Evolutionary conservation across 1,284 basidiomycete genomes (phyloP), one percentile per base, ranked within the genome.

Genomic region (Cystobasidiaceae sp.): DNA sequence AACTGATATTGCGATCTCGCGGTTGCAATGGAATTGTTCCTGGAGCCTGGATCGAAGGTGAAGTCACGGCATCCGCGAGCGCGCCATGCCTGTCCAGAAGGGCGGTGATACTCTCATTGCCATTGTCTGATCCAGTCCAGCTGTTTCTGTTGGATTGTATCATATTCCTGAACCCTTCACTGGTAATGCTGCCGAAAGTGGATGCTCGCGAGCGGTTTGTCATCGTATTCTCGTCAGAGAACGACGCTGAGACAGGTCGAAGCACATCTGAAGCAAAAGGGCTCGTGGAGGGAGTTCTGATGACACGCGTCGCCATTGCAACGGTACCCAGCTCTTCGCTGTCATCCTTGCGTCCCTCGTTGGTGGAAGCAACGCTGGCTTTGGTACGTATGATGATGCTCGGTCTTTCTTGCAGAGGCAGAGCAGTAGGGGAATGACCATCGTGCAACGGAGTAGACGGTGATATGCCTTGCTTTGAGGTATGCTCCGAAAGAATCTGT

Each of bases 131-230:
- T 4, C 43, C 61, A 46, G 61, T 64, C 61, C 61, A 64, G 44
- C 51, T 55, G 41, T 43, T 64, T 15, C 61, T 27, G 30, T 64
- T 64, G 32, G 49, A 44, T 27, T 46, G 39, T 21, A 64, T 55
- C 61, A 64, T 64, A 34, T 64, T 64, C 23, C 43, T 13, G 21
- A 64, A 64, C 17, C 61, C 61, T 34, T 43, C 41, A n/a, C 51
- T 55, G 3, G 51, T 64, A 52, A 64, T 30, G 25, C 51, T 55
- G 32, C 51, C 52, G 19, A 62, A 27, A 23, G 49, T 62, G 8
- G 37, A 27, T 0, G 51, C 43, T 23, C 44, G 19, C 19, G 60
- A 62, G 23, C 39, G 33, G 23, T 43, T 62, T 13, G 34, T n/a
- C 23, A 39, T 21, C 15, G 15, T 27, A 21, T 30, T 56, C 19